Percentiles rank a stretch among this genome's conserved stretches.
These are phyloP conservation scores for Xerocomus potaroensis DNA, from an alignment of 768 basidiomycete species.

Conservation along the genomic window DNA sequence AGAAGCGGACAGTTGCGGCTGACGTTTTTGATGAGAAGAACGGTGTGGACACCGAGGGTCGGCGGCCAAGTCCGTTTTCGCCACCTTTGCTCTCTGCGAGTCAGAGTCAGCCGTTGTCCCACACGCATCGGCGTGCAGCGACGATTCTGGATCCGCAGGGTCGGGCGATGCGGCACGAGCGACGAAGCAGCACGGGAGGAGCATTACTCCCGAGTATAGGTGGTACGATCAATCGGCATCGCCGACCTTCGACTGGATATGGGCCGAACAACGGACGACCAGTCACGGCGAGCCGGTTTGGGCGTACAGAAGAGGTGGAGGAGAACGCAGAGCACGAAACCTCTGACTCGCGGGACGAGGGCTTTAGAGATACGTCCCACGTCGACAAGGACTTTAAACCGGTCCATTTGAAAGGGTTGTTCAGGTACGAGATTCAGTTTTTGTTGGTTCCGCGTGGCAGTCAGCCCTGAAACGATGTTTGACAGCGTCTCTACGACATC, in stretches of 20 bases:
- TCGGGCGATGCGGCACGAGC: slow-evolving; percentile 59
- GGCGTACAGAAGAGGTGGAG: slow-evolving; percentile 44
- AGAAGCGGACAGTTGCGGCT: slow-evolving; percentile 24
- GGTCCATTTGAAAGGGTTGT: slow-evolving; percentile 91
- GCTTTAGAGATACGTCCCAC: slow-evolving; percentile 44
- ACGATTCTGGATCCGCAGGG: slow-evolving; percentile 71
- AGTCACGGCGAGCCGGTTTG: slow-evolving; percentile 44
- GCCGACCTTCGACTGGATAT: slow-evolving; percentile 69
- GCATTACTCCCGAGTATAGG: slow-evolving; percentile 44
- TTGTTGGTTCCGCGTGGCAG: slow-evolving; percentile 2
- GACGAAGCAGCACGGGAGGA: slow-evolving; percentile 74
- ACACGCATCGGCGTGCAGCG: slow-evolving; percentile 67
- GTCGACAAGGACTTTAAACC: slow-evolving; percentile 83
- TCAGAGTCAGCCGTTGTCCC: slow-evolving; percentile 54
- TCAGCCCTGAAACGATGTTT: neutral
- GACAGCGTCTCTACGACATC: slow-evolving; percentile 90
- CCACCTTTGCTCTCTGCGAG: slow-evolving; percentile 37
- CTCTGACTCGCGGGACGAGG: slow-evolving; percentile 37
- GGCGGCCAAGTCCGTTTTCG: slow-evolving; percentile 22
- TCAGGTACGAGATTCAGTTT: slow-evolving; percentile 54
- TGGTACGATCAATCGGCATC: slow-evolving; percentile 62
- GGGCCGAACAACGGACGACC: slow-evolving; percentile 31
- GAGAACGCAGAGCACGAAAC: slow-evolving; percentile 42
- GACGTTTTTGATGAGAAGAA: slow-evolving; percentile 20
- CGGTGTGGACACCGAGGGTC: slow-evolving; percentile 19